Percentiles rank a stretch among this genome's conserved stretches.
phyloP scores from a whole-genome alignment of 1,284 basidiomycete species.

The Salmacisia buchloeana region DNA sequence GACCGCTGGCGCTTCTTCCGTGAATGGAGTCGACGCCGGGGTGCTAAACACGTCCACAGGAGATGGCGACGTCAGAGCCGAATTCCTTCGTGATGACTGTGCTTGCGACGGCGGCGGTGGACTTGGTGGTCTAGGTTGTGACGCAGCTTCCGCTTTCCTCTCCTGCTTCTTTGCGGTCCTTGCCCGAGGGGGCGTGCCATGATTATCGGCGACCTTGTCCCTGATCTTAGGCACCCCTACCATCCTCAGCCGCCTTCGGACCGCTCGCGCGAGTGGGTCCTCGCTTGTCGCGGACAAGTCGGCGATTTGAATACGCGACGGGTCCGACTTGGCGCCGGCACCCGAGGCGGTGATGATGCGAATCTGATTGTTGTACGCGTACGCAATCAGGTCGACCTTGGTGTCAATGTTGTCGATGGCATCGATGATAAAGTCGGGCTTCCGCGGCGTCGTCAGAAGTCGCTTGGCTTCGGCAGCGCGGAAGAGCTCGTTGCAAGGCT shows the following conservation, averaged over 20 bases:
- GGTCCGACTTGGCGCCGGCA: conserved; percentile 91
- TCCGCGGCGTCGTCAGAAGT: conserved; percentile 10
- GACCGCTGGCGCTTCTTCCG: not conserved
- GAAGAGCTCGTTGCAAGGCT: conserved; percentile 50
- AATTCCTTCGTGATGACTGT: too few species aligned
- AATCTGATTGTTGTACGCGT: conserved; percentile 41
- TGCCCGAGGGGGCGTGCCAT: not conserved
- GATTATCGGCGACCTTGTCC: not conserved
- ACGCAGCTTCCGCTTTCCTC: not conserved
- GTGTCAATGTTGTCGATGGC: conserved; percentile 93
- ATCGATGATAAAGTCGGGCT: conserved; percentile 45
- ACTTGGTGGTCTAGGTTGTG: not conserved
- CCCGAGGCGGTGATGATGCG: conserved; percentile 85
- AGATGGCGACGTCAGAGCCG: too few species aligned
- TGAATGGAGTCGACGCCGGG: not conserved
- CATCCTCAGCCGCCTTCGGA: conserved; percentile 69
- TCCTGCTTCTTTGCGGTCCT: conserved; percentile 17
- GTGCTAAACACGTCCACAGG: not conserved
- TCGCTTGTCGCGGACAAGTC: conserved; percentile 90
- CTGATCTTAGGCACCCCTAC: conserved; percentile 34
- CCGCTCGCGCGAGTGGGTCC: conserved; percentile 86
- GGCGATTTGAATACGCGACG: conserved; percentile 85
- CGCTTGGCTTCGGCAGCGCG: conserved; percentile 26
- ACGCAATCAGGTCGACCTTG: conserved; percentile 57
- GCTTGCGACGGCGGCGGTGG: too few species aligned